Evolutionary conservation across 305 asterid species (phyloP), one percentile per base, ranked within the genome.

Genomic region (Fraxinus sp.): DNA sequence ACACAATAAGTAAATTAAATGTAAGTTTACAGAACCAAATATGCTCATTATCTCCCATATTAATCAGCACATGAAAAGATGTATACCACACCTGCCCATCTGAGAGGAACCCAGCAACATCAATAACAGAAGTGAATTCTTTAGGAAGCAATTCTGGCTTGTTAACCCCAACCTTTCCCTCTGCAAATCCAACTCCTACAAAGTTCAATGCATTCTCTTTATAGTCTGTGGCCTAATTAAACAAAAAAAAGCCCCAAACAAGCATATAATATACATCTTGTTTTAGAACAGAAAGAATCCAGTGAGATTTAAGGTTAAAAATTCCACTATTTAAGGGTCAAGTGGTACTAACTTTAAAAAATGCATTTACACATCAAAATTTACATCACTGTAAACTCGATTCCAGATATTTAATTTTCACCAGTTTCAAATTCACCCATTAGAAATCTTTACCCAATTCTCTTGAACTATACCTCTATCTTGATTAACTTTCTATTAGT

Each of bases 61-160:
- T 7, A 62, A 62, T 62, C 71, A 62, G 70, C 70, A 59, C 28
- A 20, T 59, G 1, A 59, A 59, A 59, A 59, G 70, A 1, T 59
- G 30, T 59, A 59, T 83, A 80, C 20, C 85, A 41, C 10, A 95
- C 98, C 98, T 95, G 99, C 83, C 99, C 98, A 84, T 93, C 97
- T 5, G 99, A 95, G 57, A 95, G 90, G 91, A 94, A 95, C 2
- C 98, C 99, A 20, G 99, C 99, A 84, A 93, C 96, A 87, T 95
- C 99, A 82, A 95, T 95, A 18, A 94, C 97, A 0, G 93, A 20
- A 44, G 95, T 93, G 4, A 91, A 95, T 86, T 91, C 98, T 81
- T 88, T 85, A 37, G 99, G 99, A 78, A 95, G 91, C 90, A 95
- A 83, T 84, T 94, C 99, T 8, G 98, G 99, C 89, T 93, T 95